phyloP scores from a whole-genome alignment of 2,329 filamentous ascomycete genomes.

The Hortaea sp. region DNA sequence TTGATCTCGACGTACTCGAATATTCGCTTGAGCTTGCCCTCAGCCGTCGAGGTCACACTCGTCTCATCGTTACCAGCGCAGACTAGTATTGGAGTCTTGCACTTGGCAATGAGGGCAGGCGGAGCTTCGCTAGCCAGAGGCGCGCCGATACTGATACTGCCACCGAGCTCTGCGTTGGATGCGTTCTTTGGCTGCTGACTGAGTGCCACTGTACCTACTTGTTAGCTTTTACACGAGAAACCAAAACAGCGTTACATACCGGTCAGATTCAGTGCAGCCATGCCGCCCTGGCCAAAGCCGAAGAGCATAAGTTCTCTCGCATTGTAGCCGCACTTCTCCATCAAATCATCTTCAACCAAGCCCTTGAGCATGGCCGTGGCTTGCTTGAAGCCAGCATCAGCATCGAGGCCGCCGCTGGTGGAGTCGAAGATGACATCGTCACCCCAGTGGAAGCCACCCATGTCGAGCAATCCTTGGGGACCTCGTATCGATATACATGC shows the following conservation, averaged over 20 bases:
- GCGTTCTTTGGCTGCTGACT: slow-evolving; percentile 6
- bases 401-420: slow-evolving; percentile 41
- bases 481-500: slow-evolving; percentile 65
- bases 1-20: slow-evolving; percentile 51
- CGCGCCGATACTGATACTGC: slow-evolving; percentile 55
- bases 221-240: no score
- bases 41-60: slow-evolving; percentile 49
- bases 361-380: slow-evolving; percentile 33
- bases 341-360: slow-evolving; percentile 35
- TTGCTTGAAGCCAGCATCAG: slow-evolving; percentile 43
- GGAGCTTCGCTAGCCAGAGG: slow-evolving; percentile 42
- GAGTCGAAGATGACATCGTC: slow-evolving; percentile 50
- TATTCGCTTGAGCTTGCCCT: slow-evolving; percentile 50
- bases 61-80: slow-evolving; percentile 46
- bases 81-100: slow-evolving; percentile 53
- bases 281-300: slow-evolving; percentile 49
- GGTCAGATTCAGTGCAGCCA: slow-evolving; percentile 41
- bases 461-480: slow-evolving; percentile 54
- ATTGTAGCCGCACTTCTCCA: slow-evolving; percentile 40
- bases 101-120: slow-evolving; percentile 38
- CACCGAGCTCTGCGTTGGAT: slow-evolving; percentile 38
- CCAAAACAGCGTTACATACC: slow-evolving; percentile 15
- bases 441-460: slow-evolving; percentile 56
- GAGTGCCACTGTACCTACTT: slow-evolving; percentile 7
- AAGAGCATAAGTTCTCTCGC: slow-evolving; percentile 43